Evolutionary conservation across 352 stramenopile species (phyloP).

Genomic region (Phytophthora podocarpi): DNA sequence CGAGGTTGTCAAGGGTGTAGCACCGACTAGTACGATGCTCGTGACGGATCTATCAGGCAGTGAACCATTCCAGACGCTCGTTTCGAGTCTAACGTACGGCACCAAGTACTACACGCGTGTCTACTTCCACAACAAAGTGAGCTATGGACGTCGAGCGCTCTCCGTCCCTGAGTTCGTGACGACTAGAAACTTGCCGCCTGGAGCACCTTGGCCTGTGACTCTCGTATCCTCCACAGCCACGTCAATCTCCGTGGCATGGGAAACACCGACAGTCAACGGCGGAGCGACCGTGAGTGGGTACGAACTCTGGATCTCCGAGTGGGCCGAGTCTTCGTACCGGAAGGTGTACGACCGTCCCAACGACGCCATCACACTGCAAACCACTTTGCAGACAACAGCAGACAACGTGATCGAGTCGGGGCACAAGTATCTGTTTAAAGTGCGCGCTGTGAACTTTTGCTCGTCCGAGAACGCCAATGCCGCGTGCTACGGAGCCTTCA

Average conservation of each 20-base stretch:
- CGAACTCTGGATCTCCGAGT: slow-evolving; percentile 96
- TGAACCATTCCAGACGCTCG: slow-evolving; percentile 63
- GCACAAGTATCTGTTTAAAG: slow-evolving; percentile 93
- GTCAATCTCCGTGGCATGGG: slow-evolving; percentile 93
- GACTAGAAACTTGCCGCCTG: slow-evolving; percentile 90
- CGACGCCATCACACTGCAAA: slow-evolving; percentile 63
- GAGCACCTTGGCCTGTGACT: slow-evolving; percentile 80
- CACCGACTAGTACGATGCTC: slow-evolving; percentile 47
- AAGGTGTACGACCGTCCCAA: slow-evolving; percentile 96
- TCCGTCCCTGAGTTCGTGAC: slow-evolving; percentile 78
- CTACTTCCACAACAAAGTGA: slow-evolving; percentile 89
- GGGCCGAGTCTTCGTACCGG: slow-evolving; percentile 78
- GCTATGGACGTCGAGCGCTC: slow-evolving; percentile 76
- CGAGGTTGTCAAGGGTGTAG: slow-evolving; percentile 63
- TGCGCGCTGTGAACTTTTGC: slow-evolving; percentile 96
- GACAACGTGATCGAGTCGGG: slow-evolving; percentile 92
- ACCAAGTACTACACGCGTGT: slow-evolving; percentile 92
- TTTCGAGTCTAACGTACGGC: slow-evolving; percentile 83
- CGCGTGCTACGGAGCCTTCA: slow-evolving; percentile 92
- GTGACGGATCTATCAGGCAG: slow-evolving; percentile 81
- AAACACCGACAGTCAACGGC: slow-evolving; percentile 89
- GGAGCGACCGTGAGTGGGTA: slow-evolving; percentile 94
- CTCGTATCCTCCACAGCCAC: slow-evolving; percentile 89
- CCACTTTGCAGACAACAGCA: slow-evolving; percentile 74
- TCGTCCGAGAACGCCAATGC: slow-evolving; percentile 63